These are phyloP conservation scores for Cymbopogon flexuosus DNA, from an alignment of 202 grass and related monocot genomes.

Conservation along the genomic window DNA sequence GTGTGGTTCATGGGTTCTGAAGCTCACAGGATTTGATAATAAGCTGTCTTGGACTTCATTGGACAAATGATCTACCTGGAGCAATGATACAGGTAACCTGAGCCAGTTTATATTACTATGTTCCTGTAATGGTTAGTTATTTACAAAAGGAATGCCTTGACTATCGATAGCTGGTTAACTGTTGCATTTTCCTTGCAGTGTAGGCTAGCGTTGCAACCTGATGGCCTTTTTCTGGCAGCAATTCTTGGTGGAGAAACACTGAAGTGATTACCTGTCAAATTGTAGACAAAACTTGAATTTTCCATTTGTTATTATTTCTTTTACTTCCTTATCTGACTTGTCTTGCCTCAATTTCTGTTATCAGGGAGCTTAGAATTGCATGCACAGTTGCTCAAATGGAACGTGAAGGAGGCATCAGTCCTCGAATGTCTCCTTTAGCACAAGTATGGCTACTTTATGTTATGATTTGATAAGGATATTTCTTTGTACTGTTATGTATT, in stretches of 20 bases:
- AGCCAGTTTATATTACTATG: neutral
- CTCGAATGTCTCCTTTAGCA: conserved; percentile 82
- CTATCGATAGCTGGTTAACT: conserved; percentile 20
- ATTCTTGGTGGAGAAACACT: conserved; percentile 92
- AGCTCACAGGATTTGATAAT: conserved; percentile 86
- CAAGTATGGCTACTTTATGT: conserved; percentile 53
- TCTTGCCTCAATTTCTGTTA: conserved; percentile 27
- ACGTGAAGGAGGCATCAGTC: conserved; percentile 84
- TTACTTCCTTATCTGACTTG: conserved; percentile 1
- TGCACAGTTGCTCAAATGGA: conserved; percentile 95
- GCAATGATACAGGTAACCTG: conserved; percentile 84
- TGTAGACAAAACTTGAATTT: conserved; percentile 9
- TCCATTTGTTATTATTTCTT: conserved; percentile 6
- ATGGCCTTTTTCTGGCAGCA: conserved; percentile 84
- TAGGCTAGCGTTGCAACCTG: conserved; percentile 78
- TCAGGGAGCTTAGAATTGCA: conserved; percentile 91
- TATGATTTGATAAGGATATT: neutral
- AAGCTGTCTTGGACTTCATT: conserved; percentile 92
- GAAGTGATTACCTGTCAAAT: conserved; percentile 50
- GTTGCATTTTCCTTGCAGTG: conserved; percentile 52
- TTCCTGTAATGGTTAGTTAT: neutral
- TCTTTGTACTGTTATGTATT: conserved; percentile 11
- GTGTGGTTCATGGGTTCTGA: conserved; percentile 35
- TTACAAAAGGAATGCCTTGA: neutral
- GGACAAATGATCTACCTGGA: conserved; percentile 96